phyloP scores from a whole-genome alignment of 179 eudicot genomes.

The Vitellaria paradoxa region DNA sequence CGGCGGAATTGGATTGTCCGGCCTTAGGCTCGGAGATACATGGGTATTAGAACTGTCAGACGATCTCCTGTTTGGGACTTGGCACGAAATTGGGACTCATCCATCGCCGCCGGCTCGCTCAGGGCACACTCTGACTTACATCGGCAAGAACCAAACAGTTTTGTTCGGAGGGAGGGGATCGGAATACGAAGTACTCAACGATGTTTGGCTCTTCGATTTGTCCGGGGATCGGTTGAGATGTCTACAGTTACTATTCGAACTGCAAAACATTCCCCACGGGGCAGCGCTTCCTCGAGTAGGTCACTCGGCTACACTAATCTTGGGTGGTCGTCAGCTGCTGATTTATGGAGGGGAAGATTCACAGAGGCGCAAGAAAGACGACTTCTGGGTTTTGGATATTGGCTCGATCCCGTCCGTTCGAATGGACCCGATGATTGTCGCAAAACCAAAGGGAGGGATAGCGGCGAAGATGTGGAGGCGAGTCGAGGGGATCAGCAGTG shows the following conservation, averaged over 20 bases:
- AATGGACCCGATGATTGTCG: conserved; percentile 25
- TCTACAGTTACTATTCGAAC: conserved; percentile 46
- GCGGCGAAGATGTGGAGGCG: conserved; percentile 55
- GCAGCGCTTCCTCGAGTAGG: conserved; percentile 75
- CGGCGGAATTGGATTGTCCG: conserved; percentile 80
- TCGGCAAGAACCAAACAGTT: conserved; percentile 47
- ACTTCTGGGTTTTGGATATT: conserved; percentile 79
- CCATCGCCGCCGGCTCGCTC: conserved; percentile 81
- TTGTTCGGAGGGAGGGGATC: conserved; percentile 84
- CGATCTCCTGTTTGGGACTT: conserved; percentile 48
- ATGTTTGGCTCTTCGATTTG: conserved; percentile 71
- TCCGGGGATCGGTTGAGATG: conserved; percentile 49
- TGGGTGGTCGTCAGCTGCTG: conserved; percentile 59
- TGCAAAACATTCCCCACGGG: conserved; percentile 46
- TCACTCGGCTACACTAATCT: conserved; percentile 71
- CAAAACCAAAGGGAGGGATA: conserved; percentile 16
- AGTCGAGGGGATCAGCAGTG: conserved; percentile 32
- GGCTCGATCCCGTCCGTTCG: conserved; percentile 33
- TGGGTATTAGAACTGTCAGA: conserved; percentile 85
- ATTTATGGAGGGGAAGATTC: conserved; percentile 90
- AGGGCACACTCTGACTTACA: conserved; percentile 72
- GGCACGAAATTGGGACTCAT: conserved; percentile 54
- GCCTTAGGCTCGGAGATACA: conserved; percentile 68
- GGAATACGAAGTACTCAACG: conserved; percentile 72
- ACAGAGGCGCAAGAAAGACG: conserved; percentile 62